Evolutionary conservation across 2,329 filamentous ascomycete genomes (phyloP), one percentile per base, ranked within the genome.

Genomic region (Neospermospora avenae): DNA sequence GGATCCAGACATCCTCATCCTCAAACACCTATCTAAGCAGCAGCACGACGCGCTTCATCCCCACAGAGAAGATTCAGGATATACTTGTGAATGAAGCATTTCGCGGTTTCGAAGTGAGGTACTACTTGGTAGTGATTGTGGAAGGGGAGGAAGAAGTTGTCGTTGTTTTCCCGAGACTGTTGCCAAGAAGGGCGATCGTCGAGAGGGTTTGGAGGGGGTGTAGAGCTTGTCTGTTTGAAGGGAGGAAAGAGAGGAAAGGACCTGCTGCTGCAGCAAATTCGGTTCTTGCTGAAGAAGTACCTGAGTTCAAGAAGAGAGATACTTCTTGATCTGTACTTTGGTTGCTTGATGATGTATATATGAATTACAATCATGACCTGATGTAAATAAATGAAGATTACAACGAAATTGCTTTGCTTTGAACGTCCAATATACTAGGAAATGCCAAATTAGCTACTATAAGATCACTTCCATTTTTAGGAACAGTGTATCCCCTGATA

Each of bases 41-140:
- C 8, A 76, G 83, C 2, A 80, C 81, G 1, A 89, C 85, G n/a
- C 78, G 86, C 53, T 91, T 90, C 74, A 98, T 99, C 61, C 93
- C 95, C 0, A 96, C 93, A 0, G 90, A 89, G 46, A 87, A 91
- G 75, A 96, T 99, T 60, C 90, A 90, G 72, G 95, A 99, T 73
- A 88, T 99, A 59, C 85, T 97, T 57, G 90, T 99, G 54, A 92
- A 97, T 73, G 95, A 99, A 78, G 95, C 93, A 3, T 98, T 98
- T 75, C 85, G 85, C 59, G 93, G 93, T 0, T 96, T 97, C 70
- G 91, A 93, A 76, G 92, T 98, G 37, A 80, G 88, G 42, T 96
- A 93, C 71, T 97, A 96, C 71, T 78, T 99, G 8, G 85, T 91
- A 4, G 90, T 98, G 31, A 88, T 98, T 56, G 91, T 98, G 18